Conservation (phyloP, 345 rosid genomes). For the Brassica nigra region DNA sequence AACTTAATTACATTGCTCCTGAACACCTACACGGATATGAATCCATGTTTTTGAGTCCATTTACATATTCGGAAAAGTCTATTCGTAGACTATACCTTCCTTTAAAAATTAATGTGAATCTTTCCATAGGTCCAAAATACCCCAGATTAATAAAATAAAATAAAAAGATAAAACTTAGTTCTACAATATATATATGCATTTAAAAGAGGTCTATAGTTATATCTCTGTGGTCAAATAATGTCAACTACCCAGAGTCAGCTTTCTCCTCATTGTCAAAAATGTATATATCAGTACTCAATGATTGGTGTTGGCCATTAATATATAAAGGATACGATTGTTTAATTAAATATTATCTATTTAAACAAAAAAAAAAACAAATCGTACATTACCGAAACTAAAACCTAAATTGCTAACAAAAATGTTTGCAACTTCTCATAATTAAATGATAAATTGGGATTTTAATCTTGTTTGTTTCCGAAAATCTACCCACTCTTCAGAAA, state of each 20-base stretch:
- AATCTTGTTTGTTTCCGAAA: neutral
- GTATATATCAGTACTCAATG: neutral
- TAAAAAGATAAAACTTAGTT: neutral
- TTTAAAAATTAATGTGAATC: too few species aligned
- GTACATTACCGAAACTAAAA: neutral
- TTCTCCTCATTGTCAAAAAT: neutral
- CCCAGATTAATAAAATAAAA: too few species aligned
- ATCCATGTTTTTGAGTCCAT: too few species aligned
- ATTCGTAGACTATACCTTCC: too few species aligned
- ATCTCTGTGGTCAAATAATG: slow-evolving; percentile 4
- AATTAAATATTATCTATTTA: neutral
- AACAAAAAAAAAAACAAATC: neutral
- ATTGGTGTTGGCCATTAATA: slow-evolving; percentile 14
- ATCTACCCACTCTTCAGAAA: slow-evolving; percentile 16
- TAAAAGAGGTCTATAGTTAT: neutral
- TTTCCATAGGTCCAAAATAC: too few species aligned
- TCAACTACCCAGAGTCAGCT: slow-evolving; percentile 19
- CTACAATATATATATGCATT: neutral
- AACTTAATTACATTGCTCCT: too few species aligned
- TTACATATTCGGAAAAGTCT: too few species aligned
- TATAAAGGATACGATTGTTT: neutral
- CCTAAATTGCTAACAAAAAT: slow-evolving; percentile 17
- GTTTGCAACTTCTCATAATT: neutral
- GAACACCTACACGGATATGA: too few species aligned
- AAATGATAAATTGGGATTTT: slow-evolving; percentile 4